Percentiles rank a stretch among this genome's conserved stretches.
Conservation (phyloP, 805 yeast species). For the Yamadazyma takamatsuzukensis region DNA sequence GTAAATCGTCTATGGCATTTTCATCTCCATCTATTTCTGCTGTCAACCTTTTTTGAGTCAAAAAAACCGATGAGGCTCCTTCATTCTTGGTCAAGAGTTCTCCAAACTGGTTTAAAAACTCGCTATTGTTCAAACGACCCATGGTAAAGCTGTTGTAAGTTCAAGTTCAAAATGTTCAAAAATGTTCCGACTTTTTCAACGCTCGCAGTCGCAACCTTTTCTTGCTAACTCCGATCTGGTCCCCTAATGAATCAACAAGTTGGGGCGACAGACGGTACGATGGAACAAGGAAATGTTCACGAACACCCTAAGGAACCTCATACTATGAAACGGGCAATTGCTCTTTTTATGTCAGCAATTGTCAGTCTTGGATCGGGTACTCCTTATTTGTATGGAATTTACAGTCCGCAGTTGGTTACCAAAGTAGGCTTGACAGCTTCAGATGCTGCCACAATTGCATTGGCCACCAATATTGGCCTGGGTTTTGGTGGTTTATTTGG, state of each 20-base stretch:
- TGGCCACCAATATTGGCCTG: constrained; percentile 61
- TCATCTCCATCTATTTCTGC: constrained; percentile 23
- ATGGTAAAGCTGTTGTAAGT: constrained; percentile 11
- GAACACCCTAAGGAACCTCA: too few species aligned
- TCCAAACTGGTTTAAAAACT: constrained; percentile 25
- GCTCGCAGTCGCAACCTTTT: too few species aligned
- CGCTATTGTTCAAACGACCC: constrained; percentile 30
- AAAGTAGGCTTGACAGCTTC: constrained; percentile 55
- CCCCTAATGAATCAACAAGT: background rate
- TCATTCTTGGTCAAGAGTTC: constrained; percentile 22
- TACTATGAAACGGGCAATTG: constrained; percentile 16
- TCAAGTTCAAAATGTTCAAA: too few species aligned
- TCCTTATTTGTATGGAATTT: constrained; percentile 71
- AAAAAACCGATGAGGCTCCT: constrained; percentile 51
- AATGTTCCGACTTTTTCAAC: too few species aligned
- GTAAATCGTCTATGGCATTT: constrained; percentile 23
- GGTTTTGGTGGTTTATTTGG: constrained; percentile 70
- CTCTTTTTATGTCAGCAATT: constrained; percentile 33
- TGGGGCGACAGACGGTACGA: too few species aligned
- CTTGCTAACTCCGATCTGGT: background rate
- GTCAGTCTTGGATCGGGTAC: constrained; percentile 72
- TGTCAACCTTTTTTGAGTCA: constrained; percentile 54
- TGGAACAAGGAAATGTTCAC: too few species aligned
- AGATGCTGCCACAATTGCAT: constrained; percentile 61
- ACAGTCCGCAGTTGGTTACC: constrained; percentile 65